Percentiles rank a stretch among this genome's conserved stretches.
Conservation (phyloP, 306 rosid species). For the Cucurbita moschata region DNA sequence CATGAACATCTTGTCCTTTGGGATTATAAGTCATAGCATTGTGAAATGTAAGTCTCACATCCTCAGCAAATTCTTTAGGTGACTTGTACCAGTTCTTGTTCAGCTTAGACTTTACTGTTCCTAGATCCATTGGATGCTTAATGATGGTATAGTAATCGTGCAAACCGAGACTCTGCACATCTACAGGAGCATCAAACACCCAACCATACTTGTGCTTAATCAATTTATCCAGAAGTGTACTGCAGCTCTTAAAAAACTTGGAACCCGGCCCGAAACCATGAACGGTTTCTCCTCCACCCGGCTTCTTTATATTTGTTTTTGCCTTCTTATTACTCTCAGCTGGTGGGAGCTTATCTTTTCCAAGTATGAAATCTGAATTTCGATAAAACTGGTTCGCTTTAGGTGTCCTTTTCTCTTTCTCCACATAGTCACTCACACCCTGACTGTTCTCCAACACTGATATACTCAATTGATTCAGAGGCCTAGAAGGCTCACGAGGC, state of each 20-base stretch:
- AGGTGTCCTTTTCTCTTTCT: conserved; percentile 93
- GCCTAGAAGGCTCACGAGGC: conserved; percentile 39
- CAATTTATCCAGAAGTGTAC: conserved; percentile 77
- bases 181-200: conserved; percentile 90
- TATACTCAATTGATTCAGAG: conserved; percentile 53
- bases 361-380: conserved; percentile 82
- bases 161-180: conserved; percentile 69
- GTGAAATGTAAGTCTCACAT: conserved; percentile 75
- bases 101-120: conserved; percentile 69
- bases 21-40: conserved; percentile 96
- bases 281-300: conserved; percentile 43
- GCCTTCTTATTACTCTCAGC: conserved; percentile 78
- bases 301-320: conserved; percentile 57
- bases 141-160: conserved; percentile 74
- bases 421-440: conserved; percentile 47
- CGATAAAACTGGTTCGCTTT: conserved; percentile 84
- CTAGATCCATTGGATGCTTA: conserved; percentile 82
- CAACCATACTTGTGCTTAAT: conserved; percentile 89
- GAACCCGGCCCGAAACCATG: conserved; percentile 50
- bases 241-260: conserved; percentile 80
- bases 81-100: conserved; percentile 87
- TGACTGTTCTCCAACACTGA: conserved; percentile 58
- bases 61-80: conserved; percentile 94
- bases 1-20: conserved; percentile 83
- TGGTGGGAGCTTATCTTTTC: conserved; percentile 83